These are phyloP conservation scores for Phaeosphaeria sp. DNA, from an alignment of 2,329 filamentous ascomycete species.

Conservation along the genomic window DNA sequence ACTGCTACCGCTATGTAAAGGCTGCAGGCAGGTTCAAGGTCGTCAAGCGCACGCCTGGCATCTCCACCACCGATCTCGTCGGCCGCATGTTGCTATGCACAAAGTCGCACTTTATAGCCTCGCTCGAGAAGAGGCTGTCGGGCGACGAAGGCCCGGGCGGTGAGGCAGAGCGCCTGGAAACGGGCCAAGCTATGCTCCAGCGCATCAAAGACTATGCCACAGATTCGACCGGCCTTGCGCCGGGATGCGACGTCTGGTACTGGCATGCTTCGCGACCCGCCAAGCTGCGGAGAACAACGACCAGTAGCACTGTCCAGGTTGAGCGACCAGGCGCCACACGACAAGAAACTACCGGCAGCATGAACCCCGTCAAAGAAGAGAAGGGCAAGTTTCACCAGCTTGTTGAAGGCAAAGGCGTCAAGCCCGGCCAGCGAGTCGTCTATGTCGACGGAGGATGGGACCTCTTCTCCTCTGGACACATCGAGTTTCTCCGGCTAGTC, in stretches of 20 bases:
- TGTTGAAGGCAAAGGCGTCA: slow-evolving; percentile 73
- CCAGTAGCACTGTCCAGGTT: slow-evolving; percentile 25
- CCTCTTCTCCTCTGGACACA: slow-evolving; percentile 94
- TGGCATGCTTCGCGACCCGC: slow-evolving; percentile 67
- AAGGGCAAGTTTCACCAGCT: slow-evolving; percentile 71
- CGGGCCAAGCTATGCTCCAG: slow-evolving; percentile 73
- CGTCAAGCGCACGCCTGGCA: slow-evolving; percentile 93
- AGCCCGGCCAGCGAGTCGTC: slow-evolving; percentile 80
- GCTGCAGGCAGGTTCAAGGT: slow-evolving; percentile 93
- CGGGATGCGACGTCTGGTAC: slow-evolving; percentile 84
- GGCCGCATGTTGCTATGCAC: slow-evolving; percentile 97
- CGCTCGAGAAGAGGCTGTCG: slow-evolving; percentile 70
- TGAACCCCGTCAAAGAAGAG: slow-evolving; percentile 57
- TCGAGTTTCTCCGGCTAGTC: slow-evolving; percentile 87
- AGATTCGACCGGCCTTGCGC: slow-evolving; percentile 78
- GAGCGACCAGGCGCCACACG: slow-evolving; percentile 29
- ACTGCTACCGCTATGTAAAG: slow-evolving; percentile 98
- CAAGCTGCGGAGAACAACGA: slow-evolving; percentile 44
- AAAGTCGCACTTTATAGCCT: slow-evolving; percentile 90
- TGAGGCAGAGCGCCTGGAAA: slow-evolving; percentile 67
- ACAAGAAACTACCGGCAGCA: slow-evolving; percentile 42
- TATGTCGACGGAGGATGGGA: slow-evolving; percentile 98
- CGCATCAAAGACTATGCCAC: slow-evolving; percentile 86
- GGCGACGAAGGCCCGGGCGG: slow-evolving; percentile 77
- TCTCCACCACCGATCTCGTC: slow-evolving; percentile 97